Evolutionary conservation across 768 basidiomycete species (phyloP), one percentile per base, ranked within the genome.

Genomic region (Kwoniella bestiolae): DNA sequence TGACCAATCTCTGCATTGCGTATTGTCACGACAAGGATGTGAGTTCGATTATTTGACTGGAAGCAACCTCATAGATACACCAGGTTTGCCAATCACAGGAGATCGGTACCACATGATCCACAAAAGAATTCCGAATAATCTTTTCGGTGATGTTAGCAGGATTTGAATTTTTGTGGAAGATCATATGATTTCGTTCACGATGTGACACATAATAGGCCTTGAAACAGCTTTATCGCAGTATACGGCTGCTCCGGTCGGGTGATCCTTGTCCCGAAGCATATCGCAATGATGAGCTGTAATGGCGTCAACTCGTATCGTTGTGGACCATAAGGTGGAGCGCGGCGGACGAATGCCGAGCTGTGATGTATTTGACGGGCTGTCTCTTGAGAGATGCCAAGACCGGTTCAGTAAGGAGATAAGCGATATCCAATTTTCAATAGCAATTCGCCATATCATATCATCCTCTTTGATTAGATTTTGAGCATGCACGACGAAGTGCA

Each of bases 1-100:
- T 55, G 52, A 55, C 52, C 52, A 55, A 55, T 55, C 52, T 55
- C 9, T 16, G 29, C 18, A 35, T 55, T 35, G 52, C 52, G 29
- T 32, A 55, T 35, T 23, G 52, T 55, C 52, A 55, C 52, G 52
- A 55, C 52, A 55, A 18, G 31, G 29, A 14, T 12, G 16, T 34
- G 11, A n/a, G 16, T 7, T 5, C 32, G 8, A 23, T 28, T 28
- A 26, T 16, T n/a, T 5, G 12, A 7, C 34, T 18, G 9, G 31
- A 55, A 34, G 11, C 28, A 14, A 25, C 26, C 23, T 32, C n/a
- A n/a, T n/a, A 14, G 31, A 11, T 32, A 7, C 31, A 25, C n/a
- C 3, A 38, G 34, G 34, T 7, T 55, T 55, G 52, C 52, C 52
- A 55, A 34, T 34, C 31, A 29, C 25, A 6, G 14, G 11, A 28